These are phyloP conservation scores for Beauveria rudraprayagi DNA, from an alignment of 2,329 filamentous ascomycete species.

Conservation along the genomic window DNA sequence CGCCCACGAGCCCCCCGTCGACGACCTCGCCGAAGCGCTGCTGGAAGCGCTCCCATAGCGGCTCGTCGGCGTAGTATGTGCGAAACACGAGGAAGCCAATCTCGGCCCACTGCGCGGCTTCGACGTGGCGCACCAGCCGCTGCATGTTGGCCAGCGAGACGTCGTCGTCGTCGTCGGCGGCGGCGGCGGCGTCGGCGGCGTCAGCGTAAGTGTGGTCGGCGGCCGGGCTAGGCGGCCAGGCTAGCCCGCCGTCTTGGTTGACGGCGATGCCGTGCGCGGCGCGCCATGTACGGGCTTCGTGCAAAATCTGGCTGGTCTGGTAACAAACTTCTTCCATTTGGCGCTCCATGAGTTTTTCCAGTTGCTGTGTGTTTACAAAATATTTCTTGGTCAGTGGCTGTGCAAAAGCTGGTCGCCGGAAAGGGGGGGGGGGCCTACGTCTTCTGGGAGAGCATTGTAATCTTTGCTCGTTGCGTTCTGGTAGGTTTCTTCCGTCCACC, in stretches of 20 bases:
- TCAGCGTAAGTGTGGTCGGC: too few species aligned
- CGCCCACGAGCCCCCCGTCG: background rate
- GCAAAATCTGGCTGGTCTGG: background rate
- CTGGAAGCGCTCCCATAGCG: background rate
- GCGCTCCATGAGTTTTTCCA: background rate
- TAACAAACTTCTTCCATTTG: background rate
- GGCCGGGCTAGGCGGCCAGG: background rate
- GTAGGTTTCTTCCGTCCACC: background rate
- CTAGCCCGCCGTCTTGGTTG: background rate
- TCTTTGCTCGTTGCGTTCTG: background rate
- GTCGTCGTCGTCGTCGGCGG: background rate
- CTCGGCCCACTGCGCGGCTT: background rate
- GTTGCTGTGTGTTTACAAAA: background rate
- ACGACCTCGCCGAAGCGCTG: background rate
- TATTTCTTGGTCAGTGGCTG: background rate
- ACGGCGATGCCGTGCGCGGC: background rate
- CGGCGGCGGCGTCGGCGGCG: background rate
- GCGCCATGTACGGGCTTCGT: background rate
- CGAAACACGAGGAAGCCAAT: conserved; percentile 4
- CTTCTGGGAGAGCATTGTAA: conserved; percentile 7
- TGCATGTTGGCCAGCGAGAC: background rate
- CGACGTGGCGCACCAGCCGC: background rate
- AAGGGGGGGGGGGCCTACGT: background rate
- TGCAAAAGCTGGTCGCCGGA: background rate
- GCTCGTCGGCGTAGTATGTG: background rate